phyloP scores from a whole-genome alignment of 1,284 basidiomycete genomes.

The Apiotrichum montevideense region DNA sequence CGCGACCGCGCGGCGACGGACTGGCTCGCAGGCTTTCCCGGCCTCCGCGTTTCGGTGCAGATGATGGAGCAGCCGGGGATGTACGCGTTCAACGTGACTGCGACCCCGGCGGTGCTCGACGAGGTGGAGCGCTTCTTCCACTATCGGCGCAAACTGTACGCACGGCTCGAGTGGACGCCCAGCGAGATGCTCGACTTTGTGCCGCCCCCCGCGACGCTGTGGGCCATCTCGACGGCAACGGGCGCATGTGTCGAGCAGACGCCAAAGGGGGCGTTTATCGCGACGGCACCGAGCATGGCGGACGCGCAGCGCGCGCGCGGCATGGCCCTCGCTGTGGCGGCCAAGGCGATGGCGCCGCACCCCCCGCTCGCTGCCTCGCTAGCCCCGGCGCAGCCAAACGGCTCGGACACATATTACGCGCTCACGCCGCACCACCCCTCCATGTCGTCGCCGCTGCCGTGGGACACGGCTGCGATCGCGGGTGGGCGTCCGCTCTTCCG shows the following conservation, averaged over 20 bases:
- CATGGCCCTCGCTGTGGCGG: conserved; percentile 1
- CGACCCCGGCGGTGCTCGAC: not conserved
- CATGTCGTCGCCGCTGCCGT: conserved; percentile 5
- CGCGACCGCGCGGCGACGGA: conserved; percentile 1
- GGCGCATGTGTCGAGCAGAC: conserved; percentile 5
- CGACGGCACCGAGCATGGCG: not conserved
- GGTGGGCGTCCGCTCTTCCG: conserved; percentile 11
- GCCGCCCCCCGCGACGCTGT: conserved; percentile 1
- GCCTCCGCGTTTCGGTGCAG: not conserved
- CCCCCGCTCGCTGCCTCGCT: not conserved
- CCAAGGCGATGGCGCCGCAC: not conserved
- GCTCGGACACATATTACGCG: not conserved
- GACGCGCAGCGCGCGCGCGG: conserved; percentile 5
- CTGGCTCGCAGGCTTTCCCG: conserved; percentile 1
- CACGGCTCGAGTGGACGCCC: not conserved
- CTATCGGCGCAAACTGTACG: not conserved
- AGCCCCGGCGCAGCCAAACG: not conserved
- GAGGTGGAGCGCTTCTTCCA: conserved; percentile 1
- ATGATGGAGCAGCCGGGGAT: not conserved
- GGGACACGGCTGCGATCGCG: conserved; percentile 4
- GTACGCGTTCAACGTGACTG: not conserved
- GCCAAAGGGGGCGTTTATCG: not conserved
- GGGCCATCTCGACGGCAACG: conserved; percentile 1
- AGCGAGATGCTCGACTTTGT: conserved; percentile 2
- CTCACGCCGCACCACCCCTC: conserved; percentile 11